These are phyloP conservation scores for Pichia gijzeniarum DNA, from an alignment of 805 yeast genomes.

Conservation along the genomic window DNA sequence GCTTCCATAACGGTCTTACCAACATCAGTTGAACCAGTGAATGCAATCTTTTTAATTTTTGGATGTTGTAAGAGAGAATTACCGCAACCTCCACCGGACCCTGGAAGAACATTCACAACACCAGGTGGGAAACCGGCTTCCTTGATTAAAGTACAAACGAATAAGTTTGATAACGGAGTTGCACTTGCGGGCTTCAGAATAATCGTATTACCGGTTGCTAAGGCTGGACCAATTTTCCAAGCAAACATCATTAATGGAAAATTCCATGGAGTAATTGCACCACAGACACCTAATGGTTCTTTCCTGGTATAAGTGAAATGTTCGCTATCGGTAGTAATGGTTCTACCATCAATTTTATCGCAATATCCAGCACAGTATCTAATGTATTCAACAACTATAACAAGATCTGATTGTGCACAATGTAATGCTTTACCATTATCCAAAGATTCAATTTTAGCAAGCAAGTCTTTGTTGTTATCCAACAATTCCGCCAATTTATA, in stretches of 20 bases:
- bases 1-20: conserved; percentile 66
- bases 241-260: conserved; percentile 75
- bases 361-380: conserved; percentile 71
- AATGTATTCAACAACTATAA: conserved; percentile 53
- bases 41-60: conserved; percentile 66
- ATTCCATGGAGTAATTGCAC: conserved; percentile 82
- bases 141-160: conserved; percentile 51
- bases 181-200: conserved; percentile 72
- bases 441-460: conserved; percentile 63
- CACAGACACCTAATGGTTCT: conserved; percentile 79
- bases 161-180: conserved; percentile 69
- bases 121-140: conserved; percentile 73
- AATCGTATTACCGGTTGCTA: conserved; percentile 69
- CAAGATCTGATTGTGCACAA: conserved; percentile 62
- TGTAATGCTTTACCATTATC: conserved; percentile 74
- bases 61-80: conserved; percentile 63
- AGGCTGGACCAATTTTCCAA: conserved; percentile 77
- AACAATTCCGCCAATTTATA: conserved; percentile 61
- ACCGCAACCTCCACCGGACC: conserved; percentile 71
- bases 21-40: conserved; percentile 75
- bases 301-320: conserved; percentile 61
- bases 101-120: conserved; percentile 67
- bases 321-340: conserved; percentile 54
- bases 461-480: conserved; percentile 54
- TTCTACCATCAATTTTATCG: conserved; percentile 60